Percentiles rank a stretch among this genome's conserved stretches.
phyloP scores from a whole-genome alignment of 805 yeast genomes.

The Kurtzmaniella fragi region DNA sequence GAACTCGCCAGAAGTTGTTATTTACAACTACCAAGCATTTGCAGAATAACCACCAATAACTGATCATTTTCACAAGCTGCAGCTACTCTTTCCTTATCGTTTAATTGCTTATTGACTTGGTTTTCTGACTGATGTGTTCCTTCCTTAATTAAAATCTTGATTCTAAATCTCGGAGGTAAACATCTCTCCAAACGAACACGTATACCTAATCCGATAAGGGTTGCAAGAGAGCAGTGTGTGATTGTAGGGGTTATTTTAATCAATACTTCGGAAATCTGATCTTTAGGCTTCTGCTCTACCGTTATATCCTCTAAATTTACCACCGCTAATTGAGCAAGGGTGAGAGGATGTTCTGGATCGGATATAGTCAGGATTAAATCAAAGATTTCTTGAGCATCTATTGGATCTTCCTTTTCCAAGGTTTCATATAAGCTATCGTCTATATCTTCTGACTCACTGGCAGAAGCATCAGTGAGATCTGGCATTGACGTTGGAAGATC shows the following conservation, averaged over 20 bases:
- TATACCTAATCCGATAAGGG: constrained; percentile 91
- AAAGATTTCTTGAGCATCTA: constrained; percentile 86
- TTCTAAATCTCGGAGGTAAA: constrained; percentile 78
- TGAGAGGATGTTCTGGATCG: constrained; percentile 97
- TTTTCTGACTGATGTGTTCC: constrained; percentile 95
- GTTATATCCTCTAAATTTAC: constrained; percentile 79
- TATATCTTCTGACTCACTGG: constrained; percentile 10
- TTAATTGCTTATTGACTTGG: constrained; percentile 93
- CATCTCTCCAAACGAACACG: constrained; percentile 87
- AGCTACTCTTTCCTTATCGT: constrained; percentile 95
- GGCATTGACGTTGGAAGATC: neutral
- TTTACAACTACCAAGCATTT: constrained; percentile 82
- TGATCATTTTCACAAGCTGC: constrained; percentile 99
- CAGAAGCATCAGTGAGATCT: constrained; percentile 7
- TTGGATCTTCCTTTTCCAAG: constrained; percentile 48
- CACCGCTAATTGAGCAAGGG: constrained; percentile 90
- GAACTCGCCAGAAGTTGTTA: constrained; percentile 5
- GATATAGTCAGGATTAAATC: constrained; percentile 82
- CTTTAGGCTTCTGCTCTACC: constrained; percentile 39
- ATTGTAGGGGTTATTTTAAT: constrained; percentile 94
- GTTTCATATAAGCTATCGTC: constrained; percentile 23
- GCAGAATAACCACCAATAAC: constrained; percentile 80
- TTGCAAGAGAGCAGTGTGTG: constrained; percentile 95
- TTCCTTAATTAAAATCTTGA: constrained; percentile 73
- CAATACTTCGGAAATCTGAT: constrained; percentile 61